These are phyloP conservation scores for Barnettozyma californica DNA, from an alignment of 805 yeast species.

Conservation along the genomic window DNA sequence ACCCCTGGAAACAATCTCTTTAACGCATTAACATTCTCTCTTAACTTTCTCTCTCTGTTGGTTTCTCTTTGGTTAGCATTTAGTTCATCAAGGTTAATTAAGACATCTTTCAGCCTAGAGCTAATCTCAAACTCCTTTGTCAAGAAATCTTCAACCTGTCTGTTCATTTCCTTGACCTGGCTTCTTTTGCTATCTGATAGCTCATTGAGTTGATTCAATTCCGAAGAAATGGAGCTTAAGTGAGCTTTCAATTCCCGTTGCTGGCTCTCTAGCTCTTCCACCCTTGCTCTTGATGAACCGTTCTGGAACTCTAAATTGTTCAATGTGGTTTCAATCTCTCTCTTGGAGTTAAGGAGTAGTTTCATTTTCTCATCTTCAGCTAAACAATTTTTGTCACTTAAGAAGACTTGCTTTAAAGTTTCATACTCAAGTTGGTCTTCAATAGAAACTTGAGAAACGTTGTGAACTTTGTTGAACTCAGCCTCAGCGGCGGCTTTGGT, in stretches of 20 bases:
- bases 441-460: slow-evolving; percentile 37
- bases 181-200: slow-evolving; percentile 35
- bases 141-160: slow-evolving; percentile 33
- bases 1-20: slow-evolving; percentile 82
- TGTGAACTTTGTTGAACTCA: slow-evolving; percentile 28
- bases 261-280: slow-evolving; percentile 30
- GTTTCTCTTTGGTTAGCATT: slow-evolving; percentile 75
- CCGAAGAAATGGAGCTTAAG: slow-evolving; percentile 17
- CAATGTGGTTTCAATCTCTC: slow-evolving; percentile 35
- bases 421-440: slow-evolving; percentile 57
- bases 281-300: slow-evolving; percentile 30
- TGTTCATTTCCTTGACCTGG: slow-evolving; percentile 35
- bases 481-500: slow-evolving; percentile 36
- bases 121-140: slow-evolving; percentile 57
- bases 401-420: slow-evolving; percentile 46
- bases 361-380: slow-evolving; percentile 47
- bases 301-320: slow-evolving; percentile 32
- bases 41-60: slow-evolving; percentile 56
- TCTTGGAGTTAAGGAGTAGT: slow-evolving; percentile 37
- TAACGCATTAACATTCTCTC: slow-evolving; percentile 68
- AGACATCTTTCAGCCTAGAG: slow-evolving; percentile 53
- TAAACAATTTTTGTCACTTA: slow-evolving; percentile 55
- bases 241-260: slow-evolving; percentile 27
- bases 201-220: slow-evolving; percentile 28
- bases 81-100: slow-evolving; percentile 61